A percentile compares a stretch with the other conserved stretches of the same genome.
These are phyloP conservation scores for Coniosporium tulheliwenetii DNA, from an alignment of 2,329 filamentous ascomycete species.

Conservation along the genomic window DNA sequence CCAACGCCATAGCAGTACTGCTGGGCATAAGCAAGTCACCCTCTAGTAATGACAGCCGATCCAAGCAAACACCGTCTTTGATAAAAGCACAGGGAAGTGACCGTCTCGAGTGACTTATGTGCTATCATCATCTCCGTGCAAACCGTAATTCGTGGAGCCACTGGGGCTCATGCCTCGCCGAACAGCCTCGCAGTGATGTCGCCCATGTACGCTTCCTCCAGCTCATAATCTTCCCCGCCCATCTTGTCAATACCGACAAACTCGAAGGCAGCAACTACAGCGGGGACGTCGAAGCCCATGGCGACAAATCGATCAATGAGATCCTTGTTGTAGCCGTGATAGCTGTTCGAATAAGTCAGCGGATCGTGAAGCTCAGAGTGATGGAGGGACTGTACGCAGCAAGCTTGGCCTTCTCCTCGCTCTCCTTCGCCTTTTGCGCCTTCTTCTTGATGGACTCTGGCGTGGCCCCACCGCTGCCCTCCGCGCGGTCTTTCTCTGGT, in stretches of 20 bases:
- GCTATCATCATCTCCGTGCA: no score
- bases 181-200: conserved; percentile 77
- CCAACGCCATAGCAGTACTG: no score
- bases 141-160: neutral
- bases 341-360: conserved; percentile 18
- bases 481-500: conserved; percentile 39
- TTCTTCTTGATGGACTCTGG: conserved; percentile 39
- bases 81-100: no score
- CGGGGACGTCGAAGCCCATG: conserved; percentile 84
- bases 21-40: no score
- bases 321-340: conserved; percentile 73
- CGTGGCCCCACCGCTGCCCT: conserved; percentile 36
- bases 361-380: neutral
- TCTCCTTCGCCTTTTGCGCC: conserved; percentile 35
- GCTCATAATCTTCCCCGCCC: conserved; percentile 62
- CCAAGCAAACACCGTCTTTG: no score
- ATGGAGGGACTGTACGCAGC: conserved; percentile 29
- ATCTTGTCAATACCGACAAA: conserved; percentile 69
- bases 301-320: conserved; percentile 69
- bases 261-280: conserved; percentile 73
- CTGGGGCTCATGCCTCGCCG: conserved; percentile 46
- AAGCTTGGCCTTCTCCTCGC: conserved; percentile 39
- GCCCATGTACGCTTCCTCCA: conserved; percentile 83
- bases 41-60: no score
- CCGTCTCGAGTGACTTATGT: no score